Evolutionary conservation across 73 alveolate species (phyloP).

Genomic region (Paramecium tetraurelia): DNA sequence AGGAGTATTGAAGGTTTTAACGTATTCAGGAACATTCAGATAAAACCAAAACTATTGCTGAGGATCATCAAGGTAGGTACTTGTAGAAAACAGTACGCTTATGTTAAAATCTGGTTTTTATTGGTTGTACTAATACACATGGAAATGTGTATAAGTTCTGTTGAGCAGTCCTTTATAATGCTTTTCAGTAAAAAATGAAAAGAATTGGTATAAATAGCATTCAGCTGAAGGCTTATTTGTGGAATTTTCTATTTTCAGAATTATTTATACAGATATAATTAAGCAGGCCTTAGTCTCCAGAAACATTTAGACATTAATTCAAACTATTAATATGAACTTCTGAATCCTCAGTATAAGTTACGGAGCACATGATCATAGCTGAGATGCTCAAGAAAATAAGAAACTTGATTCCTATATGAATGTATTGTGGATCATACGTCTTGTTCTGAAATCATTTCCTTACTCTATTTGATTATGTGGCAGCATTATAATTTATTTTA

Average conservation of each 20-base stretch:
- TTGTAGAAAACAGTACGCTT: not conserved
- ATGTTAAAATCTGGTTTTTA: not conserved
- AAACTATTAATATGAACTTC: not conserved
- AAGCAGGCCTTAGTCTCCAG: not conserved
- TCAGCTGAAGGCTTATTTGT: not conserved
- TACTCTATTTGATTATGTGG: constrained; percentile 8
- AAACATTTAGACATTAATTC: not conserved
- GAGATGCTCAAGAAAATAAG: not conserved
- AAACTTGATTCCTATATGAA: not conserved
- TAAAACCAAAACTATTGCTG: not conserved
- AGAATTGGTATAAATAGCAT: not conserved
- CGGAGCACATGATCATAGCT: not conserved
- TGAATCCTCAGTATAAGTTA: not conserved
- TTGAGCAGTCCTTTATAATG: not conserved
- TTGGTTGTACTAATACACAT: not conserved
- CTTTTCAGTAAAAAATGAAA: not conserved
- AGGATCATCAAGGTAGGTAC: not conserved
- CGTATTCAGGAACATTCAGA: not conserved
- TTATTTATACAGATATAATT: not conserved
- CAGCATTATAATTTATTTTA: not conserved
- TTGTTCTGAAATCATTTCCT: not conserved
- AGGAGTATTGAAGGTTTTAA: not conserved
- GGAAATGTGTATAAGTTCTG: not conserved
- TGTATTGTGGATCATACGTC: not conserved
- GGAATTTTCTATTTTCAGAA: not conserved